Evolutionary conservation across 768 basidiomycete genomes (phyloP), one percentile per base, ranked within the genome.

Genomic region (Boletus edulis): DNA sequence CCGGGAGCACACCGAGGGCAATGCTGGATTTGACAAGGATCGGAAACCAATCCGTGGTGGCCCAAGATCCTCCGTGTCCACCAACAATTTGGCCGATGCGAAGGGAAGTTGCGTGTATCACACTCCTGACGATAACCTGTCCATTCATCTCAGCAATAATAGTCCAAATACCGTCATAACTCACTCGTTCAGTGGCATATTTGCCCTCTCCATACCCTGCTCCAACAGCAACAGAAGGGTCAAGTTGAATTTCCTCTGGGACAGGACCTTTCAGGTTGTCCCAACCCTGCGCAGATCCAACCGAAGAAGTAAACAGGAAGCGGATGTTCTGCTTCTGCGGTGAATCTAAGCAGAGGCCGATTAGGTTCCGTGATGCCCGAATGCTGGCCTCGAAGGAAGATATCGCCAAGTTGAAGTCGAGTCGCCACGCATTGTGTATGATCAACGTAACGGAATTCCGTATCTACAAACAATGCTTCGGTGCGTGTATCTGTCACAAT

Each of bases 1-100:
- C 49, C 12, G 73, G 71, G 4, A 75, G 51, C 20, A 52, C 57
- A 42, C 67, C 69, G 13, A 66, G 57, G 6, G 57, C 49, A 10
- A 67, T 17, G 51, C 71, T 70, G 1, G 72, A 69, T 50, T 73
- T 66, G n/a, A 76, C 66, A 7, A 81, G 61, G 32, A 73, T 67
- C 15, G 80, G 78, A 18, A 80, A 58, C 81, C 80, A 81, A 43
- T 80, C 76, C 0, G 64, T 72, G 2, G 69, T 67, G 5, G 70
- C 71, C 79, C 79, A 80, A 0, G 72, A 72, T 17, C 79, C 79
- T 2, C 61, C 61, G 1, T 48, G 54, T 24, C 76, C 75, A 10
- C 78, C 79, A 32, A 65, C 67, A 4, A 75, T 57, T 46, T 76
- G 74, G 11, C 67, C 70, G 22, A 75, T 65, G 3, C 75, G 61